phyloP scores from a whole-genome alignment of 306 rosid genomes.

The Quercus parvula region DNA sequence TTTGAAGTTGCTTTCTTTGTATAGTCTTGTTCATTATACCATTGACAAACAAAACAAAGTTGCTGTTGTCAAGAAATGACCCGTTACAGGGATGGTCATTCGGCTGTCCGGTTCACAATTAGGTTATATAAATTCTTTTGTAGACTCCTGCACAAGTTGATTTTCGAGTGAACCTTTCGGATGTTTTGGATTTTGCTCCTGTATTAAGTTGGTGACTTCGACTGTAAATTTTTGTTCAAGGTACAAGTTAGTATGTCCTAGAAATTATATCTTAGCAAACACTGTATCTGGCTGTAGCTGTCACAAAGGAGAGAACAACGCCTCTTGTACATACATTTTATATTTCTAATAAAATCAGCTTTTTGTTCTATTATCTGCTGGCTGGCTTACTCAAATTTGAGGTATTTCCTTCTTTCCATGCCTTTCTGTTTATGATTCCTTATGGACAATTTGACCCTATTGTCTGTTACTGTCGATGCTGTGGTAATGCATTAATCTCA shows the following conservation, averaged over 20 bases:
- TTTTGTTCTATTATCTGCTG: constrained; percentile 35
- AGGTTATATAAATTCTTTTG: constrained; percentile 97
- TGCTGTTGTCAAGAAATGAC: constrained; percentile 67
- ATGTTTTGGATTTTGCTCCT: constrained; percentile 73
- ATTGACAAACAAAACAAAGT: constrained; percentile 84
- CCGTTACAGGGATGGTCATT: constrained; percentile 61
- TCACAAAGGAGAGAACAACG: constrained; percentile 65
- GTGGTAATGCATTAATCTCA: constrained; percentile 23
- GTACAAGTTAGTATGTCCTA: constrained; percentile 74
- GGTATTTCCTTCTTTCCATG: constrained; percentile 11
- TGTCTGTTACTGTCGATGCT: constrained; percentile 22
- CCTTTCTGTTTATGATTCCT: constrained; percentile 26
- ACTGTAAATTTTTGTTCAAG: constrained; percentile 91
- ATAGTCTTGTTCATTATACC: constrained; percentile 94
- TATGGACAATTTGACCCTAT: constrained; percentile 29
- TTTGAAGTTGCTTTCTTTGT: constrained; percentile 91
- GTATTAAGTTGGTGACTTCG: constrained; percentile 66
- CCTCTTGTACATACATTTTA: constrained; percentile 95
- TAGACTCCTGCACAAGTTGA: constrained; percentile 79
- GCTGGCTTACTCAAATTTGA: constrained; percentile 1
- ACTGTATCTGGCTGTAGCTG: constrained; percentile 78
- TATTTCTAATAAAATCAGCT: constrained; percentile 75
- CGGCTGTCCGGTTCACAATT: constrained; percentile 59
- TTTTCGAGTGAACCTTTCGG: constrained; percentile 77
- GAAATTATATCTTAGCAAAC: constrained; percentile 82